Evolutionary conservation across 2,329 filamentous ascomycete genomes (phyloP).

Genomic region (Cryphonectria japonica): DNA sequence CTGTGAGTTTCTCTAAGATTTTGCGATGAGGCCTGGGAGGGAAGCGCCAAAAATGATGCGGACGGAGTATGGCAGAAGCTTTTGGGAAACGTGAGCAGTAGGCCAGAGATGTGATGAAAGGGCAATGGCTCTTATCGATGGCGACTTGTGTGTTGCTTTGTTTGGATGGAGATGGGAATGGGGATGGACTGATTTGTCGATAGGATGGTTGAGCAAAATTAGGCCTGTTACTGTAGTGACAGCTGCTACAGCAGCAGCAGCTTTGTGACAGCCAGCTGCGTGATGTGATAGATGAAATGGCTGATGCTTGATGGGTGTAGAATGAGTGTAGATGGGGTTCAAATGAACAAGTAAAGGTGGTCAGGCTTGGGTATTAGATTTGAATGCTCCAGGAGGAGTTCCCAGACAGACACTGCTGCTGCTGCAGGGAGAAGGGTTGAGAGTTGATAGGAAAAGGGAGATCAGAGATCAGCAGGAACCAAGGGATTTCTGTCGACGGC

Average conservation of each 20-base stretch:
- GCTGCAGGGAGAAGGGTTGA: neutral
- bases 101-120: conserved; percentile 6
- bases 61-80: neutral
- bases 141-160: neutral
- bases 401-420: neutral
- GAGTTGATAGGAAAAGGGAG: neutral
- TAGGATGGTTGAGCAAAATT: neutral
- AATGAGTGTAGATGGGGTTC: neutral
- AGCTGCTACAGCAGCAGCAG: neutral
- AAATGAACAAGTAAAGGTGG: neutral
- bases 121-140: neutral
- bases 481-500: neutral
- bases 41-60: neutral
- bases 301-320: neutral
- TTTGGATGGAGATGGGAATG: neutral
- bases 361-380: neutral
- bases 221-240: neutral
- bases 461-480: neutral
- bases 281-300: neutral
- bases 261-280: neutral
- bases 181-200: neutral
- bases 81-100: neutral
- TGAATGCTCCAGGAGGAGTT: neutral
- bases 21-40: neutral
- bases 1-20: neutral